Evolutionary conservation across 768 basidiomycete genomes (phyloP).

Genomic region (Leccinum rimulosum): DNA sequence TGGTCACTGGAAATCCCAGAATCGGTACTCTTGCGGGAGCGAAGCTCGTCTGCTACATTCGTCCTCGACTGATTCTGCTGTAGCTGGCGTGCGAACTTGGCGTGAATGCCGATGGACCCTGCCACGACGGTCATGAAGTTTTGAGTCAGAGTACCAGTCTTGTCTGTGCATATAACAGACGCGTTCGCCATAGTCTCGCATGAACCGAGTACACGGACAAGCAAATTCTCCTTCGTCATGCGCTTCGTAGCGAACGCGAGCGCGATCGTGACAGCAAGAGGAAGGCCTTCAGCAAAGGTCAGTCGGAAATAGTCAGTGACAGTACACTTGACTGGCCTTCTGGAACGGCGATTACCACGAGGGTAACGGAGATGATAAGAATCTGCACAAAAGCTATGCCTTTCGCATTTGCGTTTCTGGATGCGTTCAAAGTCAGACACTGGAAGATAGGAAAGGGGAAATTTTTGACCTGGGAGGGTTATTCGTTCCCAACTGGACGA

Average conservation of each 20-base stretch:
- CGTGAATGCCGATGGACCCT: conserved; percentile 90
- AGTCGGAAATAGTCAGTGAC: neutral
- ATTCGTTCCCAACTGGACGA: conserved; percentile 74
- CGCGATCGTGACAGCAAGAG: conserved; percentile 93
- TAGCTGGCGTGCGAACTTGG: conserved; percentile 85
- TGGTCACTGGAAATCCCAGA: conserved; percentile 39
- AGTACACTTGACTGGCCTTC: conserved; percentile 48
- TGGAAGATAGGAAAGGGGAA: neutral
- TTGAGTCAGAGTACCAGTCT: conserved; percentile 94
- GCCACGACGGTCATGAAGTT: conserved; percentile 97
- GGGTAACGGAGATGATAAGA: conserved; percentile 89
- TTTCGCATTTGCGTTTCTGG: conserved; percentile 71
- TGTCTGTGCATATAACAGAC: conserved; percentile 93
- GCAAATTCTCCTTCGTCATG: conserved; percentile 94
- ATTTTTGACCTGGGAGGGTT: conserved; percentile 52
- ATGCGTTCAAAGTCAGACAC: conserved; percentile 8
- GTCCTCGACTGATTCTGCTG: conserved; percentile 67
- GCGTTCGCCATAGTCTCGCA: conserved; percentile 99
- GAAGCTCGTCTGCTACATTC: conserved; percentile 60
- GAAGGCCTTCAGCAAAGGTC: conserved; percentile 57
- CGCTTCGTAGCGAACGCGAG: conserved; percentile 96
- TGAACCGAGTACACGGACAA: conserved; percentile 93
- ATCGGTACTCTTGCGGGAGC: conserved; percentile 30
- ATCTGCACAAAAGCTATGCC: conserved; percentile 91
- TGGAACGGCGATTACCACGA: conserved; percentile 88